Conservation (phyloP, 257 asterid species). For the Nicotiana obtusifolia region DNA sequence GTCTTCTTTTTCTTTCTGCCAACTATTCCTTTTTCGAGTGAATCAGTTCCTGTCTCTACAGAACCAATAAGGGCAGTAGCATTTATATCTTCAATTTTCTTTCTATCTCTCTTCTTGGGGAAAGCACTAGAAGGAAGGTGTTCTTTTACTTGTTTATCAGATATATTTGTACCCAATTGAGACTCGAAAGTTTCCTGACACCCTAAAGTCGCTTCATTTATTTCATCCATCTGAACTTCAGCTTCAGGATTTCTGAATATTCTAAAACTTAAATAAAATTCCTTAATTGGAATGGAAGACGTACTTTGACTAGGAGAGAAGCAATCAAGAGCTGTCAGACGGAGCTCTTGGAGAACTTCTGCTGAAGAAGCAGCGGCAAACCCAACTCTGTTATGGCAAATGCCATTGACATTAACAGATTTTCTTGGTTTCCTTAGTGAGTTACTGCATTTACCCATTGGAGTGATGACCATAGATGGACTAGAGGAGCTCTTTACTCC, state of each 20-base stretch:
- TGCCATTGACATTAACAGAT: constrained; percentile 17
- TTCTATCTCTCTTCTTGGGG: constrained; percentile 23
- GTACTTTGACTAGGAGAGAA: constrained; percentile 27
- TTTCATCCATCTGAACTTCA: neutral
- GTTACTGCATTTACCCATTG: constrained; percentile 10
- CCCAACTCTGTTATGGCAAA: constrained; percentile 22
- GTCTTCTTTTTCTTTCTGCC: constrained; percentile 23
- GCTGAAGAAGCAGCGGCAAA: constrained; percentile 33
- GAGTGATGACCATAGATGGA: constrained; percentile 12
- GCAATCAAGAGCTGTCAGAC: constrained; percentile 37
- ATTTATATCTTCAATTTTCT: constrained; percentile 23
- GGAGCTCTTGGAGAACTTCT: constrained; percentile 52
- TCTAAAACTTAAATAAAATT: constrained; percentile 50
- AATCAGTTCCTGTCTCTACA: constrained; percentile 14
- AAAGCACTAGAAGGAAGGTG: constrained; percentile 6
- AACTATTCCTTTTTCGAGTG: constrained; percentile 18
- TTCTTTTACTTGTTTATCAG: neutral
- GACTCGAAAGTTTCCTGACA: neutral
- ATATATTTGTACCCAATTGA: too few relatives aligned
- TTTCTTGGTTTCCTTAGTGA: constrained; percentile 22
- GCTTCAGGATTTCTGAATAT: constrained; percentile 31
- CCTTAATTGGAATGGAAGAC: constrained; percentile 37
- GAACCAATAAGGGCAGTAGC: constrained; percentile 12
- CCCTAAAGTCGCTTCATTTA: constrained; percentile 3
- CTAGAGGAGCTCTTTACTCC: constrained; percentile 7